A percentile compares a stretch with the other conserved stretches of the same genome.
Evolutionary conservation across 148 eudicot species (phyloP).

Genomic region (Salicornia ramosissima): DNA sequence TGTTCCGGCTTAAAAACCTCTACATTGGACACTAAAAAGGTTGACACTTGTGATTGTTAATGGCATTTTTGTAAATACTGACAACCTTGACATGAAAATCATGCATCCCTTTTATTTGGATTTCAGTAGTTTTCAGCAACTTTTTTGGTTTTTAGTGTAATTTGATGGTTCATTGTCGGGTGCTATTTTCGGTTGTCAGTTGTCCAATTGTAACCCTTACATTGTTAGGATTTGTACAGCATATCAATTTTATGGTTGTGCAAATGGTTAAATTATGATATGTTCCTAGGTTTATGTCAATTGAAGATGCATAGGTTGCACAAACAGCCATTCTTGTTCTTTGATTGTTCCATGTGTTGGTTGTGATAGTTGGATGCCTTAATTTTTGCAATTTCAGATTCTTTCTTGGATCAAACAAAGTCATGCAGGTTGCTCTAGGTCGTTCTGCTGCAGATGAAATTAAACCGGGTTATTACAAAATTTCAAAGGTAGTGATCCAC

Average conservation of each 20-base stretch:
- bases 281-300: neutral
- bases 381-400: slow-evolving; percentile 40
- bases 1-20: too few species aligned
- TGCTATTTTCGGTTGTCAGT: neutral
- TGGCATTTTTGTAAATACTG: too few species aligned
- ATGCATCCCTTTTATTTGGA: too few species aligned
- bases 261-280: neutral
- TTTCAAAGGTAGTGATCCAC: slow-evolving; percentile 57
- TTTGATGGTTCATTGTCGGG: neutral
- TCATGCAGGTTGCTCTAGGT: slow-evolving; percentile 89
- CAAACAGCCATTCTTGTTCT: neutral
- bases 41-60: too few species aligned
- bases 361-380: neutral
- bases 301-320: neutral
- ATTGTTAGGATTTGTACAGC: neutral
- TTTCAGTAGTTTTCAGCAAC: too few species aligned
- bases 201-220: neutral
- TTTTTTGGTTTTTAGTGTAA: too few species aligned
- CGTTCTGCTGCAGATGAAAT: slow-evolving; percentile 82
- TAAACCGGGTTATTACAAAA: slow-evolving; percentile 59
- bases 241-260: neutral
- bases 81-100: too few species aligned
- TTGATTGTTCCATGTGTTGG: neutral
- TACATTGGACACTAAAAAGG: too few species aligned
- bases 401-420: slow-evolving; percentile 97